Evolutionary conservation across 2,329 filamentous ascomycete species (phyloP).

Genomic region (Stenocarpella maydis): DNA sequence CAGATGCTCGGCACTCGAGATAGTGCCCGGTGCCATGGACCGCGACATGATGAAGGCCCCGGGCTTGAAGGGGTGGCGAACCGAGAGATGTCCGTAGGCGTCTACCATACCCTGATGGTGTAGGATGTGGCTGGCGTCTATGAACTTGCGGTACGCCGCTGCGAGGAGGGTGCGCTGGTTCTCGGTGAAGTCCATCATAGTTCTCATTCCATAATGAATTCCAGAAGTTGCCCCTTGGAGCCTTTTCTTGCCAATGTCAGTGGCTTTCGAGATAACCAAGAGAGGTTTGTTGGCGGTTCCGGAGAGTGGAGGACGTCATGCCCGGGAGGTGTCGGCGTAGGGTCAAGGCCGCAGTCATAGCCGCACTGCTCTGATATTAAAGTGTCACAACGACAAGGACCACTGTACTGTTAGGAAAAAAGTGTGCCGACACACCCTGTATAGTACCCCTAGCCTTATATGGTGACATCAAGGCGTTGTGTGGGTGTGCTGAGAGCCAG

Average conservation of each 20-base stretch:
- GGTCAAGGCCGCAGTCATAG: neutral
- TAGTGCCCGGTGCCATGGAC: slow-evolving; percentile 55
- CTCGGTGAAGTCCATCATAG: slow-evolving; percentile 9
- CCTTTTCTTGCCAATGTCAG: no score
- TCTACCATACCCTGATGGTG: slow-evolving; percentile 59
- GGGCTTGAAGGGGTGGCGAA: slow-evolving; percentile 56
- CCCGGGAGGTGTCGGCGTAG: slow-evolving; percentile 1
- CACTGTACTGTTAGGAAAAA: no score
- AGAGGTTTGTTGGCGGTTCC: no score
- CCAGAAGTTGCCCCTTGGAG: no score
- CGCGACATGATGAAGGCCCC: slow-evolving; percentile 58
- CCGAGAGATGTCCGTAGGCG: slow-evolving; percentile 63
- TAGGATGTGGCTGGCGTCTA: slow-evolving; percentile 59
- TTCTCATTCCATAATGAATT: neutral
- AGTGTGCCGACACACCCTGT: no score
- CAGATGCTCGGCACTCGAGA: slow-evolving; percentile 53
- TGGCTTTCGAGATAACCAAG: no score
- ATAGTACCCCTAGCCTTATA: no score
- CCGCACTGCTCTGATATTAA: neutral
- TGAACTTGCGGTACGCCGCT: slow-evolving; percentile 41
- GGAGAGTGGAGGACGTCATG: neutral
- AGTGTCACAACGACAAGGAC: no score
- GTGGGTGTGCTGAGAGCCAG: neutral
- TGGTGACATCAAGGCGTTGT: no score
- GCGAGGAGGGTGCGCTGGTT: slow-evolving; percentile 16